Conservation (phyloP, 2,329 filamentous ascomycete species). For the Aureobasidium melanogenum region DNA sequence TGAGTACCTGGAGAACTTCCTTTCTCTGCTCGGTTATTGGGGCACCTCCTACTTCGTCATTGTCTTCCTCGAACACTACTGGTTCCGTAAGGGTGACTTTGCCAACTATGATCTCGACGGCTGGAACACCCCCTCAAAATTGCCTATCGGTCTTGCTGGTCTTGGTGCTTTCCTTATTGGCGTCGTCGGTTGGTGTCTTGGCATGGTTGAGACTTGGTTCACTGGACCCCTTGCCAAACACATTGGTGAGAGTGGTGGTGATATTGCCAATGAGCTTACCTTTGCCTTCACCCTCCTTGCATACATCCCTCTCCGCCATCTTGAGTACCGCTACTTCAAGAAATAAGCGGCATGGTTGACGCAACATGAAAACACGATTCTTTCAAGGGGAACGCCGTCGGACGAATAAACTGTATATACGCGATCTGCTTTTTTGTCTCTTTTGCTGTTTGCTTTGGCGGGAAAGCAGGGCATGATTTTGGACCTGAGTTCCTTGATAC, state of each 20-base stretch:
- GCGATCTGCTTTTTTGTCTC: neutral
- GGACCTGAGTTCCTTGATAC: slow-evolving; percentile 5
- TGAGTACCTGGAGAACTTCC: slow-evolving; percentile 37
- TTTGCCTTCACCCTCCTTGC: slow-evolving; percentile 40
- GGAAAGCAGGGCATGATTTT: neutral
- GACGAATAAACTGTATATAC: slow-evolving; percentile 7
- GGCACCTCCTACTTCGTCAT: slow-evolving; percentile 38
- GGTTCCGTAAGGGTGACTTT: slow-evolving; percentile 33
- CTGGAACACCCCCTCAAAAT: slow-evolving; percentile 36
- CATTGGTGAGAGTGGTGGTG: slow-evolving; percentile 48
- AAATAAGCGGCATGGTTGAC: slow-evolving; percentile 15
- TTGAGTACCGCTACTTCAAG: slow-evolving; percentile 41
- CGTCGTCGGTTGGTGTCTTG: slow-evolving; percentile 41
- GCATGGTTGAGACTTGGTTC: slow-evolving; percentile 52
- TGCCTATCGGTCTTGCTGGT: slow-evolving; percentile 36
- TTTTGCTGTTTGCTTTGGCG: slow-evolving; percentile 2
- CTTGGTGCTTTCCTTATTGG: slow-evolving; percentile 31
- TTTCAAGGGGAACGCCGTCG: neutral
- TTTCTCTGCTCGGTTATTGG: slow-evolving; percentile 40
- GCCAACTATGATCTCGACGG: slow-evolving; percentile 36
- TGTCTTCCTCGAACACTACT: slow-evolving; percentile 36
- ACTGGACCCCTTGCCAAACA: slow-evolving; percentile 48
- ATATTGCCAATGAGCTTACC: slow-evolving; percentile 47
- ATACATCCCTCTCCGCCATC: slow-evolving; percentile 40
- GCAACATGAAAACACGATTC: neutral